phyloP scores from a whole-genome alignment of 2,329 filamentous ascomycete species.

The Cladosporium sp. region DNA sequence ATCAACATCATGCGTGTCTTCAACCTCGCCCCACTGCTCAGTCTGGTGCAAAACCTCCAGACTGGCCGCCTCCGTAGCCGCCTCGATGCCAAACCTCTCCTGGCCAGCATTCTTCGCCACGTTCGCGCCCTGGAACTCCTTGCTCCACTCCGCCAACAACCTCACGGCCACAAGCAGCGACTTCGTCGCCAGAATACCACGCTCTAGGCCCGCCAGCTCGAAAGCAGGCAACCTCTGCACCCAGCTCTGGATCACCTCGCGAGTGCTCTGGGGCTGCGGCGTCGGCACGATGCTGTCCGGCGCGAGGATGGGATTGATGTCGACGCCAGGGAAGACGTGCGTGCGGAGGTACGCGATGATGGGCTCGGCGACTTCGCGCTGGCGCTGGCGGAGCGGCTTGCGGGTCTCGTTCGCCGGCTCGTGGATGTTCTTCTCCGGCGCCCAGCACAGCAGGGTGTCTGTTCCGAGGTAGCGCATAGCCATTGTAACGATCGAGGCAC shows the following conservation, averaged over 20 bases:
- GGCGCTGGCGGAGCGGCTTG: conserved; percentile 57
- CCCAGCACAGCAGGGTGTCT: conserved; percentile 90
- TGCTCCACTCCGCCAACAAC: conserved; percentile 81
- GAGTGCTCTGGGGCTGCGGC: conserved; percentile 67
- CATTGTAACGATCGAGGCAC: conserved; percentile 58
- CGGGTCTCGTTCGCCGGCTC: conserved; percentile 46
- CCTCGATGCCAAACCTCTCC: conserved; percentile 46
- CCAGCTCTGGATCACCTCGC: conserved; percentile 73
- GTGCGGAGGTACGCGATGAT: conserved; percentile 66
- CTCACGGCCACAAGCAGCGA: conserved; percentile 72
- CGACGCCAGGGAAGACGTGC: conserved; percentile 76
- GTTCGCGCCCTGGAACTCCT: conserved; percentile 47
- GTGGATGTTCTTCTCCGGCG: conserved; percentile 49
- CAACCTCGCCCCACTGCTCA: conserved; percentile 87
- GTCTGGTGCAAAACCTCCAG: conserved; percentile 92
- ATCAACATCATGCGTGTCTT: conserved; percentile 96
- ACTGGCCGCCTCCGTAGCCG: conserved; percentile 43
- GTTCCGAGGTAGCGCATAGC: conserved; percentile 85
- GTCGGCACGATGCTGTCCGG: conserved; percentile 67
- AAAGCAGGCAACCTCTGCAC: conserved; percentile 63
- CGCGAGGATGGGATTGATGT: conserved; percentile 75
- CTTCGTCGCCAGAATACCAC: conserved; percentile 78
- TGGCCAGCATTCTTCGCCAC: conserved; percentile 19
- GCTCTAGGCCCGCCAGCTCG: conserved; percentile 81
- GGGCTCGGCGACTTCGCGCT: conserved; percentile 61